These are phyloP conservation scores for Graphilbum sp. DNA, from an alignment of 2,329 filamentous ascomycete species.

Conservation along the genomic window DNA sequence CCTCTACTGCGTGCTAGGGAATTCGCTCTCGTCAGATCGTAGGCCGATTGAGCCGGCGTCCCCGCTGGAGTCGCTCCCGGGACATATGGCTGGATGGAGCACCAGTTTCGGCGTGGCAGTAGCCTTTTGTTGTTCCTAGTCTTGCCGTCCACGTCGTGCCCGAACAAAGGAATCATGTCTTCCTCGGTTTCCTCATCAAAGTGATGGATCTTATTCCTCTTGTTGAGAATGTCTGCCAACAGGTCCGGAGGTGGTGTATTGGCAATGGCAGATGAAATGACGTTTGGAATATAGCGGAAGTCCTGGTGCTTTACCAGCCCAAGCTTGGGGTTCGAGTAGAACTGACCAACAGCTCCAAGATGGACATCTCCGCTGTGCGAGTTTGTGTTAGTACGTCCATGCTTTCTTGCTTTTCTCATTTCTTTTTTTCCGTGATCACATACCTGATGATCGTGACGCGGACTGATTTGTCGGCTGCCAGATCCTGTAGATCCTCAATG, in stretches of 20 bases:
- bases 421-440: too few species aligned
- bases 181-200: constrained; percentile 71
- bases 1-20: constrained; percentile 18
- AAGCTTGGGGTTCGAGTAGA: constrained; percentile 81
- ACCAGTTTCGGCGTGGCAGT: constrained; percentile 87
- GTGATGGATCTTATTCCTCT: constrained; percentile 68
- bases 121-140: constrained; percentile 80
- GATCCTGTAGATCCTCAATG: constrained; percentile 79
- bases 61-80: constrained; percentile 61
- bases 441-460: constrained; percentile 76
- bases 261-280: constrained; percentile 86
- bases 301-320: constrained; percentile 72
- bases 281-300: constrained; percentile 90
- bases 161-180: constrained; percentile 89
- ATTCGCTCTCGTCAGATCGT: constrained; percentile 18
- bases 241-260: constrained; percentile 80
- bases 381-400: not conserved
- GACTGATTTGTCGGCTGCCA: constrained; percentile 83
- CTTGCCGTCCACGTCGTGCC: constrained; percentile 75
- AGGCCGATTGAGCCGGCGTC: constrained; percentile 40
- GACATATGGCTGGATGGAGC: constrained; percentile 71
- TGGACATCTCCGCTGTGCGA: constrained; percentile 69
- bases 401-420: too few species aligned
- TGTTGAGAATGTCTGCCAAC: constrained; percentile 83
- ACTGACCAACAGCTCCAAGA: constrained; percentile 80